A percentile compares a stretch with the other conserved stretches of the same genome.
phyloP scores from a whole-genome alignment of 257 asterid genomes.

The Voacanga thouarsii region DNA sequence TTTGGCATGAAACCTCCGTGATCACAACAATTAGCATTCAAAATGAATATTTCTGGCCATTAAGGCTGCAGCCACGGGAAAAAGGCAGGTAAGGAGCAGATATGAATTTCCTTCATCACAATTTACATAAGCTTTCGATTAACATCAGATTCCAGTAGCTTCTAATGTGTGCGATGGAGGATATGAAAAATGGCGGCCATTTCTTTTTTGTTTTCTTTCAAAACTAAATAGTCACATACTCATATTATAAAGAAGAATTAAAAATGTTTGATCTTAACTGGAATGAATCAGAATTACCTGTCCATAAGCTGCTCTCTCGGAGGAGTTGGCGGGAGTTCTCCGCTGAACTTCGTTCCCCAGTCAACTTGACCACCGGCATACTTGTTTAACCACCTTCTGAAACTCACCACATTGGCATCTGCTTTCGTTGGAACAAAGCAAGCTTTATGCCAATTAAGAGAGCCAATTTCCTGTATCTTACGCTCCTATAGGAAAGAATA shows the following conservation, averaged over 20 bases:
- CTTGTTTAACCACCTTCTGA: slow-evolving; percentile 75
- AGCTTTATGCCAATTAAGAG: slow-evolving; percentile 66
- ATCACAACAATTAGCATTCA: not conserved
- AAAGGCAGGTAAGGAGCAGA: not conserved
- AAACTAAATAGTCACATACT: not conserved
- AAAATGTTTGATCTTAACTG: not conserved
- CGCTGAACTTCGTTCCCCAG: slow-evolving; percentile 54
- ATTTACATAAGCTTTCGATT: not conserved
- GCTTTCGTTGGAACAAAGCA: slow-evolving; percentile 76
- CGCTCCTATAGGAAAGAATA: slow-evolving; percentile 46
- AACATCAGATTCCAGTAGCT: not conserved
- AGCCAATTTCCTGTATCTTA: slow-evolving; percentile 49
- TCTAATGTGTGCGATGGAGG: not conserved
- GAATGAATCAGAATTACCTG: slow-evolving; percentile 36
- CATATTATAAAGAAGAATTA: not conserved
- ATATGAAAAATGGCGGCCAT: too few species aligned
- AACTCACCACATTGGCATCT: slow-evolving; percentile 55
- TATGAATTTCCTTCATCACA: not conserved
- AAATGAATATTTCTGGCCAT: not conserved
- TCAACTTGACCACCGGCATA: slow-evolving; percentile 61
- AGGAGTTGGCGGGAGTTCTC: slow-evolving; percentile 67
- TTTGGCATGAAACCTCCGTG: not conserved
- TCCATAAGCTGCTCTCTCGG: slow-evolving; percentile 69
- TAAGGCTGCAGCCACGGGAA: not conserved
- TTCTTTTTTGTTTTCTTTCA: not conserved